phyloP scores from a whole-genome alignment of 1,284 basidiomycete species.

The Cryptococcus sp. region DNA sequence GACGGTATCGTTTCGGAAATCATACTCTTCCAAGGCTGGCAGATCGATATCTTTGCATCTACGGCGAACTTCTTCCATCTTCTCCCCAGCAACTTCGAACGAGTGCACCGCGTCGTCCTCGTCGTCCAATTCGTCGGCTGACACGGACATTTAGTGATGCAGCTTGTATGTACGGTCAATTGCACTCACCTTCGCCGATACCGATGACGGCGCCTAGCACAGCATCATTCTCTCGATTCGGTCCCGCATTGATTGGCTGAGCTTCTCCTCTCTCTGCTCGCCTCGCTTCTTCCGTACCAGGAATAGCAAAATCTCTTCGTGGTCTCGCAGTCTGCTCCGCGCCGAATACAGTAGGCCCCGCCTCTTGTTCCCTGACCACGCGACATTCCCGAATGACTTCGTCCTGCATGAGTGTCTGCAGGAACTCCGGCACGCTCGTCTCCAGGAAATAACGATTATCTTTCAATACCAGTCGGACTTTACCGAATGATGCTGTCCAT shows the following conservation, averaged over 20 bases:
- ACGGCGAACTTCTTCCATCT: slow-evolving; percentile 91
- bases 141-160: slow-evolving; percentile 9
- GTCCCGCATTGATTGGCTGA: slow-evolving; percentile 9
- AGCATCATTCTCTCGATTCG: slow-evolving; percentile 37
- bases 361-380: slow-evolving; percentile 38
- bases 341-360: slow-evolving; percentile 66
- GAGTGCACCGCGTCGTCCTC: slow-evolving; percentile 95
- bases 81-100: slow-evolving; percentile 87
- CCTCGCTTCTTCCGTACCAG: slow-evolving; percentile 64
- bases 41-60: slow-evolving; percentile 92
- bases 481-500: slow-evolving; percentile 90
- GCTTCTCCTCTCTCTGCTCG: slow-evolving; percentile 36
- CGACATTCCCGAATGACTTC: slow-evolving; percentile 62
- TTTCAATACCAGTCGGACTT: slow-evolving; percentile 94
- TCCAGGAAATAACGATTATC: slow-evolving; percentile 96
- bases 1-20: slow-evolving; percentile 91
- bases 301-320: slow-evolving; percentile 74
- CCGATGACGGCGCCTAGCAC: slow-evolving; percentile 80
- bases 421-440: slow-evolving; percentile 85
- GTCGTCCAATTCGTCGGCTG: slow-evolving; percentile 80
- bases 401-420: slow-evolving; percentile 84
- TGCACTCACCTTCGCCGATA: slow-evolving; percentile 72
- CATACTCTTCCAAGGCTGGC: slow-evolving; percentile 96
- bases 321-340: slow-evolving; percentile 75
- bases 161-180: background rate